Base-by-base conservation (phyloP, 164 flowering plant species). In the Sextonia rubra region DNA sequence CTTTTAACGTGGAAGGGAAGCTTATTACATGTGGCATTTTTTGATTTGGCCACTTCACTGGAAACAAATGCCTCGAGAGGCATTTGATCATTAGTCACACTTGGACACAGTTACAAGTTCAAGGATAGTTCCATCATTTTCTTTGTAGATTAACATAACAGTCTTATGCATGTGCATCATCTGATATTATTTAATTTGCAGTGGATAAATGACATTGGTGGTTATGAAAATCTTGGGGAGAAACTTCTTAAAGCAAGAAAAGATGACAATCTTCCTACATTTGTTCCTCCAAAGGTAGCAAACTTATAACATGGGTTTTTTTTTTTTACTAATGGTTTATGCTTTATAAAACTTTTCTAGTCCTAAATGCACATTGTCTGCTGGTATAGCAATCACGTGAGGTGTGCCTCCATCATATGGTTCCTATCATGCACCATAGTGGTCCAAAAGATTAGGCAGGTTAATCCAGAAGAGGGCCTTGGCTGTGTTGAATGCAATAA, bases 171-270 rank as follows among this genome's bases (percentile, higher is more conserved):
- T 12, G 1, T 52, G 58, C 6, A 15, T 52, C 58, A 52, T 52
- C 58, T 52, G 58, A 52, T 52, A 27, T 74, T 64, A 62, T 17
- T 70, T 70, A n/a, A 23, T n/a, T 78, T 78, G 72, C 69, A 92
- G 98, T 92, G 96, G 98, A 77, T 91, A 49, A 83, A 86, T 22
- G 92, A 94, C 26, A 82, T 81, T 75, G 98, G 97, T 64, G 98
- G 98, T 62, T 73, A 81, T 71, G 87, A 94, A 78, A 84, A 70
- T 70, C 85, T 94, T 25, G 94, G 92, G 56, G 69, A 76, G 48
- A 90, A 79, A 69, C 92, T 94, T 79, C 85, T 94, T 55, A 85
- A 77, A 64, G 77, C 82, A 77, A 86, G 72, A 75, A 91, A 80
- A 81, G 80, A 77, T 37, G 84, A 83, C 44, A 76, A 88, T 47